Conservation (phyloP, 2,329 filamentous ascomycete species). For the Monosporascus ibericus region DNA sequence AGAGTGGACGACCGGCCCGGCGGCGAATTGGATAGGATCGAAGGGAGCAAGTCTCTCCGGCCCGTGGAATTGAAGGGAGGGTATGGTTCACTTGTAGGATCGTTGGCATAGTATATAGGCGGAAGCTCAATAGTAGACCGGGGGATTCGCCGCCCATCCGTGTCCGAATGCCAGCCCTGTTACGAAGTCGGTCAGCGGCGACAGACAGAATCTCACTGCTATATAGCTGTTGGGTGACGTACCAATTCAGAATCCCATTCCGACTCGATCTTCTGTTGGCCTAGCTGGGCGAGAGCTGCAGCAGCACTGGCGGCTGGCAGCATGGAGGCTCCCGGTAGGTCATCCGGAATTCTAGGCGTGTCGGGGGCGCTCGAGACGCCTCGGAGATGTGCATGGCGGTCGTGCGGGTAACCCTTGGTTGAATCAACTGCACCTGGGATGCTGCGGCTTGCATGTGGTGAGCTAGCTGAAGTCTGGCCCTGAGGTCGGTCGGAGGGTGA, state of each 20-base stretch:
- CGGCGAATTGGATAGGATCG: slow-evolving; percentile 74
- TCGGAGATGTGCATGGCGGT: slow-evolving; percentile 61
- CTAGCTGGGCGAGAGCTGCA: slow-evolving; percentile 79
- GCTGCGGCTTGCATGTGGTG: slow-evolving; percentile 17
- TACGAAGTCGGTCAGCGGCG: slow-evolving; percentile 16
- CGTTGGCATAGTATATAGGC: slow-evolving; percentile 54
- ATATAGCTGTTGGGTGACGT: slow-evolving; percentile 28
- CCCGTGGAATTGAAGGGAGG: slow-evolving; percentile 53
- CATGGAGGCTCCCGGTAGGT: slow-evolving; percentile 57
- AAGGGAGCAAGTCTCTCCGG: slow-evolving; percentile 72
- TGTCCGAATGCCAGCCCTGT: slow-evolving; percentile 67
- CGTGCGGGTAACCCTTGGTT: slow-evolving; percentile 47
- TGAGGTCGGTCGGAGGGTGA: slow-evolving; percentile 68
- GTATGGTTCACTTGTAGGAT: slow-evolving; percentile 70
- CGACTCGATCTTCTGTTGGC: slow-evolving; percentile 66
- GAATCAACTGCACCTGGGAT: slow-evolving; percentile 9
- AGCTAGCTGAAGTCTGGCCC: slow-evolving; percentile 28
- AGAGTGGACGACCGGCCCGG: slow-evolving; percentile 83
- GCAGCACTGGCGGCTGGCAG: slow-evolving; percentile 71
- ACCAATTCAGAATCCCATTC: slow-evolving; percentile 77
- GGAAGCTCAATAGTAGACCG: slow-evolving; percentile 68
- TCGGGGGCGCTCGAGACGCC: slow-evolving; percentile 62
- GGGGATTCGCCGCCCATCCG: slow-evolving; percentile 57
- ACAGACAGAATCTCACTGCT: slow-evolving; percentile 6
- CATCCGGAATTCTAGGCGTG: slow-evolving; percentile 64